Conservation (phyloP, 2,329 filamentous ascomycete species). For the Epichloe brachyelytri region DNA sequence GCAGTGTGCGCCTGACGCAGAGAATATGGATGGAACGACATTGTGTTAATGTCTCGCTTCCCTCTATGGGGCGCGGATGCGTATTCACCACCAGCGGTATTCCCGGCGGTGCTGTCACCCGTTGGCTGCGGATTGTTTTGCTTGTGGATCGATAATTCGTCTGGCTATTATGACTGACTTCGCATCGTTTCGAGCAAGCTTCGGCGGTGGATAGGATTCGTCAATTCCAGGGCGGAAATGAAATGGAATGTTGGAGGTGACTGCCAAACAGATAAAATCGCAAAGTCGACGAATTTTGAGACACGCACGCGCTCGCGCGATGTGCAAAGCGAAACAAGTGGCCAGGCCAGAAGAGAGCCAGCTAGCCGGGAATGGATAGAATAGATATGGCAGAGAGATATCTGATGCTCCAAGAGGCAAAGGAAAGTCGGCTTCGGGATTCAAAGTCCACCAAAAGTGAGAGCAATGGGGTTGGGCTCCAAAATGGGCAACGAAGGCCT, state of each 20-base stretch:
- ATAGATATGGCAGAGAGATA: neutral
- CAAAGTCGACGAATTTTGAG: neutral
- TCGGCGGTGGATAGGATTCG: neutral
- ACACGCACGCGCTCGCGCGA: conserved; percentile 1
- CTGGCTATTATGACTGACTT: neutral
- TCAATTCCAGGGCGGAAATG: neutral
- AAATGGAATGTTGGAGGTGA: neutral
- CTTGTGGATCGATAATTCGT: neutral
- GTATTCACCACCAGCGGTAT: neutral
- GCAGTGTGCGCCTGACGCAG: conserved; percentile 43
- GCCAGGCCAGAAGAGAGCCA: neutral
- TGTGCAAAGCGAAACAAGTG: neutral
- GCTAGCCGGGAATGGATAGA: neutral
- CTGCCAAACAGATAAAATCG: neutral
- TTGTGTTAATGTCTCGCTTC: conserved; percentile 20
- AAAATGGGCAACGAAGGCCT: neutral
- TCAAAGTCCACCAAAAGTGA: neutral
- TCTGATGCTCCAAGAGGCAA: neutral
- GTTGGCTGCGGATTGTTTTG: neutral
- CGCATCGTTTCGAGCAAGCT: conserved; percentile 4
- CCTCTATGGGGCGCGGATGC: conserved; percentile 8
- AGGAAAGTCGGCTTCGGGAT: neutral
- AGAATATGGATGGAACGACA: conserved; percentile 45
- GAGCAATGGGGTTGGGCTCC: neutral
- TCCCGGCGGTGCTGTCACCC: neutral